Evolutionary conservation across 768 basidiomycete genomes (phyloP), one percentile per base, ranked within the genome.

Genomic region (Strobilomyces echinocephalus): DNA sequence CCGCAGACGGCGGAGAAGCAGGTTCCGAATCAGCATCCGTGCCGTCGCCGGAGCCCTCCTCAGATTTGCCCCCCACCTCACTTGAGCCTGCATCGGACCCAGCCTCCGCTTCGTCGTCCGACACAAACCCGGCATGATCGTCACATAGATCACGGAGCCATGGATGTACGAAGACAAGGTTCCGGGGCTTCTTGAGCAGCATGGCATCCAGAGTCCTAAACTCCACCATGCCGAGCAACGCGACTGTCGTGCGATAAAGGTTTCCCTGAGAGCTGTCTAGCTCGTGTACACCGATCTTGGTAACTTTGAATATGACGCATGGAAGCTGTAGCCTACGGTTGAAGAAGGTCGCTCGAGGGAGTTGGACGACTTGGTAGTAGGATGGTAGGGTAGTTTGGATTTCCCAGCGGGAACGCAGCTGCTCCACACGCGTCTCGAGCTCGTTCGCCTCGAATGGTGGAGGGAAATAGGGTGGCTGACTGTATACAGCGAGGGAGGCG

Each of bases 91-190:
- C 5, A 2, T 34, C 34, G 1, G 11, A 11, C 24, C 2, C 24
- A 5, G 11, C 34, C 34, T 34, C 14, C 4, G 10, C 4, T 2
- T 48, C 50, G 3, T 45, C 36, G 4, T 30, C 9, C 30, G 12
- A 42, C 4, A 14, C 36, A 8, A 24, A 35, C 3, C 14, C 42
- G 33, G 39, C 47, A 8, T 15, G 30, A 3, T 8, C 28, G 14
- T 35, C 43, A 2, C 24, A 2, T 16, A 60, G 38, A 42, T 54
- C 54, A 21, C 16, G 50, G 33, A 58, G 14, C 57, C 59, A 58
- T 1, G 57, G 59, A 12, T 55, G 28, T 6, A 40, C 18, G 4
- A 40, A 21, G 9, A 40, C 9, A 10, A 40, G 39, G 4, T 21
- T 40, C 5, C 20, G 4, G 5, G 18, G 39, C 20, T 11, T 21